Percentiles rank a stretch among this genome's conserved stretches.
phyloP scores from a whole-genome alignment of 805 yeast species.

The Dipodascus geniculatus region DNA sequence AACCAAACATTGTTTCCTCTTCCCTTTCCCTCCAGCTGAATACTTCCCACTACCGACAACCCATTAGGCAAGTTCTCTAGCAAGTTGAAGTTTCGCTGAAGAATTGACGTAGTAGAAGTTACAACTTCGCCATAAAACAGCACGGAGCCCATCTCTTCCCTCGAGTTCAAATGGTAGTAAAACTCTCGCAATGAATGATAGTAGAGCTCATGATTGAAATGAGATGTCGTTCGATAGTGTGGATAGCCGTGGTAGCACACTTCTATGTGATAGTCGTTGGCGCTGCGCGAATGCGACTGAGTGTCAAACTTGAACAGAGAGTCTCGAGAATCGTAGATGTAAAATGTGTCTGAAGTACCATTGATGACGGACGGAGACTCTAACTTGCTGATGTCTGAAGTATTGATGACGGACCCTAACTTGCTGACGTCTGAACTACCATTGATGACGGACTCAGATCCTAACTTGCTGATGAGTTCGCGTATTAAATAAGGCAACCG shows the following conservation, averaged over 20 bases:
- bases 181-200: conserved; percentile 31
- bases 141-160: conserved; percentile 40
- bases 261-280: conserved; percentile 46
- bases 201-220: conserved; percentile 53
- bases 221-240: conserved; percentile 47
- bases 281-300: too few relatives aligned
- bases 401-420: conserved; percentile 28
- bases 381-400: conserved; percentile 27
- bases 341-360: conserved; percentile 8
- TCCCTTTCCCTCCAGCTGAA: conserved; percentile 85
- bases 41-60: conserved; percentile 55
- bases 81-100: conserved; percentile 59
- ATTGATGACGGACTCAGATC: conserved; percentile 16
- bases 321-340: not conserved
- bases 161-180: not conserved
- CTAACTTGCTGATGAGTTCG: conserved; percentile 24
- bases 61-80: conserved; percentile 60
- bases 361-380: conserved; percentile 20
- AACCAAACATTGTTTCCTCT: conserved; percentile 94
- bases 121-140: conserved; percentile 78
- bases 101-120: conserved; percentile 70
- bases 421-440: too few relatives aligned
- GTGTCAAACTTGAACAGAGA: not conserved
- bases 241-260: conserved; percentile 38
- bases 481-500: conserved; percentile 26